phyloP scores from a whole-genome alignment of 2,329 filamentous ascomycete genomes.

The Aspergillus ruber region DNA sequence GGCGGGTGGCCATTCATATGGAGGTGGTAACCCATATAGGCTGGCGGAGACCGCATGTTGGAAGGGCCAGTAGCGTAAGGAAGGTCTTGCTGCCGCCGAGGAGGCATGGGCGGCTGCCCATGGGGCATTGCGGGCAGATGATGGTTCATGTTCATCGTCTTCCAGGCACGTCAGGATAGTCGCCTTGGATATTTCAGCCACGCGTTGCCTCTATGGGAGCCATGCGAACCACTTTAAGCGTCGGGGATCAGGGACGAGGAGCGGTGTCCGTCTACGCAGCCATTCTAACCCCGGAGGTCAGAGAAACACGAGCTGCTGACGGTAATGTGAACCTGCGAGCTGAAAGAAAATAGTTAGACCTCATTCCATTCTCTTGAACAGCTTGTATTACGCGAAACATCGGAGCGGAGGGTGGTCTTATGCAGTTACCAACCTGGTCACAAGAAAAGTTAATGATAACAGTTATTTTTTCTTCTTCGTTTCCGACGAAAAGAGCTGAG shows the following conservation, averaged over 20 bases:
- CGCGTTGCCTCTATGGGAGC: slow-evolving; percentile 36
- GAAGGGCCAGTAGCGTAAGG: slow-evolving; percentile 39
- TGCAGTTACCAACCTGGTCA: background rate
- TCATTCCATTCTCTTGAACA: background rate
- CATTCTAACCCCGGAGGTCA: slow-evolving; percentile 25
- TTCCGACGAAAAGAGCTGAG: background rate
- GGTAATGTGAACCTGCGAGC: background rate
- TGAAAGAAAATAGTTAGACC: slow-evolving; percentile 2
- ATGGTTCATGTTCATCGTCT: slow-evolving; percentile 44
- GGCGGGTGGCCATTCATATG: slow-evolving; percentile 51
- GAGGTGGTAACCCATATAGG: slow-evolving; percentile 52
- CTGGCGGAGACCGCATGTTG: slow-evolving; percentile 53
- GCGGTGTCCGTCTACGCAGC: slow-evolving; percentile 25
- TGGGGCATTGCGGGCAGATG: slow-evolving; percentile 40
- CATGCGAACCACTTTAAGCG: slow-evolving; percentile 27
- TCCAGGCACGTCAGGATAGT: slow-evolving; percentile 22
- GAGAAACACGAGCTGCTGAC: slow-evolving; percentile 7
- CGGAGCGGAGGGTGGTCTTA: background rate
- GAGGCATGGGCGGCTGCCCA: slow-evolving; percentile 46
- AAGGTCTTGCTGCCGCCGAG: slow-evolving; percentile 42
- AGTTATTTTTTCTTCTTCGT: too few relatives aligned
- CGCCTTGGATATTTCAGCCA: slow-evolving; percentile 32
- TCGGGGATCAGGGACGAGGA: slow-evolving; percentile 12
- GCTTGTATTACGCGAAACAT: background rate
- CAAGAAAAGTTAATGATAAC: background rate